Evolutionary conservation across 2,329 filamentous ascomycete genomes (phyloP).

Genomic region (Fusarium beomiforme): DNA sequence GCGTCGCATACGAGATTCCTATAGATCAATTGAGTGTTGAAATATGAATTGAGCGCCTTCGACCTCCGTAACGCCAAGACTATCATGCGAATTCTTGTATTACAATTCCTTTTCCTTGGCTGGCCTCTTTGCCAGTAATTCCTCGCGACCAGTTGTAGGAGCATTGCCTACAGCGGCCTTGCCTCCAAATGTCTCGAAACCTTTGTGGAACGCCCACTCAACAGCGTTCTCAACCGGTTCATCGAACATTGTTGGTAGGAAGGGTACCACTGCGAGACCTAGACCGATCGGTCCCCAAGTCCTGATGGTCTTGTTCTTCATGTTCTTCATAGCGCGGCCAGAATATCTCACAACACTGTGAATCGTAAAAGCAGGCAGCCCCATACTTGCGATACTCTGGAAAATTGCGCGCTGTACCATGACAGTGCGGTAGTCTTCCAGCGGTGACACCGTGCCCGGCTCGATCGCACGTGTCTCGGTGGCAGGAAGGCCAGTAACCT

Average conservation of each 20-base stretch:
- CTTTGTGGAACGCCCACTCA: constrained; percentile 89
- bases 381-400: constrained; percentile 92
- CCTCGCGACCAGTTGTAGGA: constrained; percentile 62
- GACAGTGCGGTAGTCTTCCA: constrained; percentile 91
- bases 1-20: not conserved
- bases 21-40: constrained; percentile 1
- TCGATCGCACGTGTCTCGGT: constrained; percentile 43
- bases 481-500: constrained; percentile 56
- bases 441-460: constrained; percentile 66
- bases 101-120: constrained; percentile 58
- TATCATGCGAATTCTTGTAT: constrained; percentile 23
- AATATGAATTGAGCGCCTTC: constrained; percentile 40
- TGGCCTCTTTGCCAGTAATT: constrained; percentile 52
- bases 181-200: constrained; percentile 78
- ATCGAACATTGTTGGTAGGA: constrained; percentile 86
- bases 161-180: constrained; percentile 63
- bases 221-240: constrained; percentile 92
- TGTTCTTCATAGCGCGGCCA: constrained; percentile 83
- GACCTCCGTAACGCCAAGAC: constrained; percentile 24
- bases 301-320: constrained; percentile 78
- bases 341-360: constrained; percentile 93
- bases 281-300: constrained; percentile 94
- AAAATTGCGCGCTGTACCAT: constrained; percentile 93
- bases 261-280: constrained; percentile 79
- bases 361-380: constrained; percentile 90